A percentile compares a stretch with the other conserved stretches of the same genome.
Evolutionary conservation across 1,284 basidiomycete species (phyloP).

Genomic region (Malassezia psittaci): DNA sequence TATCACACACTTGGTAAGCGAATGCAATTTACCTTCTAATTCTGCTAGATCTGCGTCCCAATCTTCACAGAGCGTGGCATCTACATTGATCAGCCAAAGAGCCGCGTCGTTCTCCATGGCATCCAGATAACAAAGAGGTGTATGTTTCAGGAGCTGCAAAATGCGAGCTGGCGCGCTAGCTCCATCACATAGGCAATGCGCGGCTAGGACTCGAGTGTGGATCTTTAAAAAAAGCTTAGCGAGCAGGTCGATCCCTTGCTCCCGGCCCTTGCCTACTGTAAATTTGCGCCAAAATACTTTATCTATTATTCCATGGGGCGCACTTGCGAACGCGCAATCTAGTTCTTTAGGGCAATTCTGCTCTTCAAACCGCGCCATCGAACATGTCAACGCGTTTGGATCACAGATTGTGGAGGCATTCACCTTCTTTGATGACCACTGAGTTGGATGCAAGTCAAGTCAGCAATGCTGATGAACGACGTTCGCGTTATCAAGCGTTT

Average conservation of each 20-base stretch:
- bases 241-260: not conserved
- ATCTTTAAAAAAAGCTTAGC: not conserved
- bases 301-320: not conserved
- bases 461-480: too few relatives aligned
- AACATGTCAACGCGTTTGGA: not conserved
- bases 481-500: not conserved
- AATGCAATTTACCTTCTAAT: not conserved
- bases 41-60: not conserved
- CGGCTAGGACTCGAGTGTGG: not conserved
- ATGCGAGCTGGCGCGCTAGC: not conserved
- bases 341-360: too few relatives aligned
- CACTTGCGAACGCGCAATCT: not conserved
- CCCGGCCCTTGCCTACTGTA: too few relatives aligned
- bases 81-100: not conserved
- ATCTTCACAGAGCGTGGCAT: not conserved
- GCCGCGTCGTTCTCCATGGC: not conserved
- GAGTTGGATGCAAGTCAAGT: too few relatives aligned
- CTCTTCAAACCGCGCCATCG: not conserved
- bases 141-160: not conserved
- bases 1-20: not conserved
- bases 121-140: not conserved
- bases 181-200: not conserved
- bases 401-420: not conserved
- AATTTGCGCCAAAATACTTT: not conserved
- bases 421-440: not conserved